These are phyloP conservation scores for Macrophomina tecta DNA, from an alignment of 2,329 filamentous ascomycete genomes.

Conservation along the genomic window DNA sequence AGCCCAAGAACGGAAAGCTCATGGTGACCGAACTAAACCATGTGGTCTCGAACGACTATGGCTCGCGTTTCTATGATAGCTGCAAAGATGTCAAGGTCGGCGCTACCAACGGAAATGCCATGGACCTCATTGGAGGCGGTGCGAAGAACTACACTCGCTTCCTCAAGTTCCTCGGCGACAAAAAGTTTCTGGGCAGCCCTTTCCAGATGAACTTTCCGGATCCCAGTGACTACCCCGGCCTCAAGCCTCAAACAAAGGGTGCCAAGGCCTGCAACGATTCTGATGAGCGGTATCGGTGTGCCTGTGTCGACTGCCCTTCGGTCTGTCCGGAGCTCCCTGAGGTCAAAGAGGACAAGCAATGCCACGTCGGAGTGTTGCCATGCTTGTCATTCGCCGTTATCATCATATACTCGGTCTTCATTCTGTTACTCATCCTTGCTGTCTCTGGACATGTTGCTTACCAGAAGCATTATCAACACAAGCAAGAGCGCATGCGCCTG, in stretches of 20 bases:
- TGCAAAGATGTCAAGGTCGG: constrained; percentile 99
- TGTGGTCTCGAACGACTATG: constrained; percentile 82
- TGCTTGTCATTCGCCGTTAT: constrained; percentile 94
- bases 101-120: constrained; percentile 88
- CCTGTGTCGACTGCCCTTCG: constrained; percentile 88
- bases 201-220: constrained; percentile 96
- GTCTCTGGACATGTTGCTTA: constrained; percentile 78
- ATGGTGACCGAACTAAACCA: constrained; percentile 92
- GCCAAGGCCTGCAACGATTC: constrained; percentile 90
- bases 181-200: constrained; percentile 88
- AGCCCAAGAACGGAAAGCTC: constrained; percentile 64
- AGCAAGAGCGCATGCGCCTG: constrained; percentile 82
- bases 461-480: constrained; percentile 73
- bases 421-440: constrained; percentile 70
- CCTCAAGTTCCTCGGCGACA: constrained; percentile 89
- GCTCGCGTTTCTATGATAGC: constrained; percentile 88
- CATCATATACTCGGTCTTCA: constrained; percentile 77
- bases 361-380: constrained; percentile 84
- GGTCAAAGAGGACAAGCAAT: constrained; percentile 72
- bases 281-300: constrained; percentile 84
- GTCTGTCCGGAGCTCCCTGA: constrained; percentile 84
- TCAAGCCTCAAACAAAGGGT: constrained; percentile 73
- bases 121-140: constrained; percentile 94
- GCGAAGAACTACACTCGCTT: constrained; percentile 89
- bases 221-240: constrained; percentile 66